These are phyloP conservation scores for Flammula alnicola DNA, from an alignment of 1,284 basidiomycete genomes.

Conservation along the genomic window DNA sequence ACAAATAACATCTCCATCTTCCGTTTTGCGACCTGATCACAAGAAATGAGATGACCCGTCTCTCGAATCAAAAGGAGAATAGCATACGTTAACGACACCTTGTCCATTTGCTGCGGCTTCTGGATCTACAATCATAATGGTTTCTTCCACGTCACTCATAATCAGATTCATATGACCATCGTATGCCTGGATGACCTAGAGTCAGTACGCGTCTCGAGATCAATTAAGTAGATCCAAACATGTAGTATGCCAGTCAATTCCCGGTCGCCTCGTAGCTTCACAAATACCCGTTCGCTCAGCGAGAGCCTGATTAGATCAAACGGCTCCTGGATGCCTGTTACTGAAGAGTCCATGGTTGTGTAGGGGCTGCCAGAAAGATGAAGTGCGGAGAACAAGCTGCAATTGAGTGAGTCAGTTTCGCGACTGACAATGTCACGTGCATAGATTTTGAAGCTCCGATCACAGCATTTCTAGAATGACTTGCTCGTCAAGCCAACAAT, in stretches of 20 bases:
- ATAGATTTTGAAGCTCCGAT: constrained; percentile 18
- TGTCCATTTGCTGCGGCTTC: constrained; percentile 57
- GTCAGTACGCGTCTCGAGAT: constrained; percentile 22
- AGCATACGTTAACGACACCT: constrained; percentile 64
- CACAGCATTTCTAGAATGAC: constrained; percentile 3
- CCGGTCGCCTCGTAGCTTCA: constrained; percentile 95
- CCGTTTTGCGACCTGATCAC: constrained; percentile 87
- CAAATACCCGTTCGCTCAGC: constrained; percentile 94
- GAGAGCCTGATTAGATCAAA: constrained; percentile 97
- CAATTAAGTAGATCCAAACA: constrained; percentile 46
- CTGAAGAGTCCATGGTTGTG: constrained; percentile 58
- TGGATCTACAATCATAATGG: constrained; percentile 89
- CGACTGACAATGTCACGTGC: constrained; percentile 14
- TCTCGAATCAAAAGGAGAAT: neutral
- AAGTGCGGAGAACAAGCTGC: neutral
- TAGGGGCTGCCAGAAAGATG: constrained; percentile 14
- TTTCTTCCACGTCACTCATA: constrained; percentile 96
- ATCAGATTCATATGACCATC: constrained; percentile 99
- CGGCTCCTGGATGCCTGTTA: constrained; percentile 89
- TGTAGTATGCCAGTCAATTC: constrained; percentile 93
- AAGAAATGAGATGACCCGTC: neutral
- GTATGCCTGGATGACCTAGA: constrained; percentile 73
- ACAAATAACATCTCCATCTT: constrained; percentile 99
- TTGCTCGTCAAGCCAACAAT: neutral
- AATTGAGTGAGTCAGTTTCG: neutral